These are phyloP conservation scores for Hanseniaspora uvarum DNA, from an alignment of 1,139 yeast genomes.

Conservation along the genomic window DNA sequence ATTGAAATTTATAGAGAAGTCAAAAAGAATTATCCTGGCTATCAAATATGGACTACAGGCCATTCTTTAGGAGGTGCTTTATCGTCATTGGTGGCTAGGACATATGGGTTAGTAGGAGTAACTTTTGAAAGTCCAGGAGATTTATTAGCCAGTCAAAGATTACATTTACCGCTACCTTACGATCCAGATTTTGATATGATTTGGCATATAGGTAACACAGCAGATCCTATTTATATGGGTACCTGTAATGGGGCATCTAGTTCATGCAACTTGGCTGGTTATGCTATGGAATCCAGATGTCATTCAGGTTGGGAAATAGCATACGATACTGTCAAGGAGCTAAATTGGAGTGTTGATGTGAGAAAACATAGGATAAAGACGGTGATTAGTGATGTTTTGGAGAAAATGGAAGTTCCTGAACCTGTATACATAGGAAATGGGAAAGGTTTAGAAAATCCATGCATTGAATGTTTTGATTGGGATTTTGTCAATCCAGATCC, in stretches of 20 bases:
- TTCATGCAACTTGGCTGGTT: constrained; percentile 82
- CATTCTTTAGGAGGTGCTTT: constrained; percentile 93
- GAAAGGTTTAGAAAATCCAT: constrained; percentile 56
- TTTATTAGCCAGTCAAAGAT: constrained; percentile 63
- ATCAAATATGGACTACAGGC: constrained; percentile 83
- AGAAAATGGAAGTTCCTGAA: constrained; percentile 68
- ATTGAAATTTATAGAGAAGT: constrained; percentile 72
- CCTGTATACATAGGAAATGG: constrained; percentile 35
- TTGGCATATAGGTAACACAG: constrained; percentile 95
- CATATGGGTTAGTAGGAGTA: constrained; percentile 82
- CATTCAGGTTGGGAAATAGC: constrained; percentile 84
- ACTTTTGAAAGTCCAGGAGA: constrained; percentile 95
- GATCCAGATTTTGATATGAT: constrained; percentile 72
- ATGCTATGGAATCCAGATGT: constrained; percentile 94
- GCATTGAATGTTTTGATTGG: constrained; percentile 90
- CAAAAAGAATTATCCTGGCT: constrained; percentile 52
- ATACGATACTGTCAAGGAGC: constrained; percentile 80
- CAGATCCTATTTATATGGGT: constrained; percentile 95
- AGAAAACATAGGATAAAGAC: constrained; percentile 84
- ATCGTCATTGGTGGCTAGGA: constrained; percentile 70
- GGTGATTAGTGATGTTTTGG: constrained; percentile 73
- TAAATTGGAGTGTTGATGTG: constrained; percentile 85
- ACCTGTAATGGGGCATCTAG: constrained; percentile 93
- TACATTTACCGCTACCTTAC: constrained; percentile 89
- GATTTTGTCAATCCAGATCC: constrained; percentile 45